A percentile compares a stretch with the other conserved stretches of the same genome.
Conservation (phyloP, 345 rosid genomes). For the Kandelia obovata region DNA sequence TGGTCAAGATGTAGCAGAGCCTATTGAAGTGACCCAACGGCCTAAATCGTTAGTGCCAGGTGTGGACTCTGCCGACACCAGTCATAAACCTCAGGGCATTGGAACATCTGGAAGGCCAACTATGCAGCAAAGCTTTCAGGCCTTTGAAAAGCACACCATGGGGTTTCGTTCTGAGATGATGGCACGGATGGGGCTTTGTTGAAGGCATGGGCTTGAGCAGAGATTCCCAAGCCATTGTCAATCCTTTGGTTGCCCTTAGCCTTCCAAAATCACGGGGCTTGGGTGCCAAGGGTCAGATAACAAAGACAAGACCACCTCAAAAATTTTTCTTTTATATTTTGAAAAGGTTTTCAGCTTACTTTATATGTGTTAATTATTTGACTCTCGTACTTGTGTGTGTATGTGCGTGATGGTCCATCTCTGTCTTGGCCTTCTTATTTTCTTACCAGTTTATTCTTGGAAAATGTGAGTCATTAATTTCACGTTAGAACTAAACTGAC, state of each 20-base stretch:
- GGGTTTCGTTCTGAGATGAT: slow-evolving; percentile 87
- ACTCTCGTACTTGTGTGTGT: too few relatives aligned
- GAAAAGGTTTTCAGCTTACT: background rate
- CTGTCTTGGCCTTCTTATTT: background rate
- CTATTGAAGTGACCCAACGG: slow-evolving; percentile 67
- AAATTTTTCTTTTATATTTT: too few relatives aligned
- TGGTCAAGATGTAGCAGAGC: slow-evolving; percentile 65
- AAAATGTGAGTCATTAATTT: background rate
- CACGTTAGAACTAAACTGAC: background rate
- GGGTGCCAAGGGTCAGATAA: slow-evolving; percentile 47
- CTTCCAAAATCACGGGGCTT: slow-evolving; percentile 62
- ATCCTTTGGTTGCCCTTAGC: slow-evolving; percentile 55
- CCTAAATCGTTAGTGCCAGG: slow-evolving; percentile 81
- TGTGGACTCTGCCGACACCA: slow-evolving; percentile 36
- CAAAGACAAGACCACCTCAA: background rate
- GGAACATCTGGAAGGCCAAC: background rate
- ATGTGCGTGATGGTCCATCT: background rate
- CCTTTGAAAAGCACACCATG: slow-evolving; percentile 74
- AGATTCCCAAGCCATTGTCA: slow-evolving; percentile 68
- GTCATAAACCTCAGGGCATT: slow-evolving; percentile 28
- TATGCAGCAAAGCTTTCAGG: slow-evolving; percentile 30
- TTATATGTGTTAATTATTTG: background rate
- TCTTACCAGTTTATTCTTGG: background rate
- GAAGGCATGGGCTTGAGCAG: slow-evolving; percentile 78
- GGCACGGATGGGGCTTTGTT: slow-evolving; percentile 87